Conservation (phyloP, 148 eudicot species). For the Camellia japonica region DNA sequence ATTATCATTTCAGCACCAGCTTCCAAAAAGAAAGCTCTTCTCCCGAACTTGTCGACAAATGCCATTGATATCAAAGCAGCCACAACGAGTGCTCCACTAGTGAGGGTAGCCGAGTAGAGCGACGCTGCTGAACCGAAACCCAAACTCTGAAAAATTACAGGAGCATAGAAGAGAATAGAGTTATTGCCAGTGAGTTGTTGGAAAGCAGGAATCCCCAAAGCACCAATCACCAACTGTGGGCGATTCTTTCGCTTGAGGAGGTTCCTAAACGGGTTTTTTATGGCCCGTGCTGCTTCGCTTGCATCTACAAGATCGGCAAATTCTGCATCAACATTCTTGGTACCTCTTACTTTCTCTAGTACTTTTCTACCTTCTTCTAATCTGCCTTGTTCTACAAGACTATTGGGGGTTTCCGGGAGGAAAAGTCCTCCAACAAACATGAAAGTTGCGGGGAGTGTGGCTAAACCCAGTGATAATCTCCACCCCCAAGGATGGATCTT, state of each 20-base stretch:
- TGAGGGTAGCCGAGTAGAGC: slow-evolving; percentile 64
- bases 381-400: slow-evolving; percentile 63
- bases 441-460: slow-evolving; percentile 52
- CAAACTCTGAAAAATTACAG: slow-evolving; percentile 81
- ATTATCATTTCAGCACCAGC: slow-evolving; percentile 71
- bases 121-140: slow-evolving; percentile 65
- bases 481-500: slow-evolving; percentile 67
- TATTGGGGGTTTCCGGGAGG: slow-evolving; percentile 71
- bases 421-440: slow-evolving; percentile 65
- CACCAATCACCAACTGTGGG: slow-evolving; percentile 75
- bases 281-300: slow-evolving; percentile 60
- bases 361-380: slow-evolving; percentile 52
- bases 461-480: slow-evolving; percentile 70
- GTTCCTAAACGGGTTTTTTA: slow-evolving; percentile 77
- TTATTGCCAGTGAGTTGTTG: slow-evolving; percentile 94
- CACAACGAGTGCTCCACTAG: slow-evolving; percentile 63
- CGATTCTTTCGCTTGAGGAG: slow-evolving; percentile 65
- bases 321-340: slow-evolving; percentile 69
- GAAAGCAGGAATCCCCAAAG: slow-evolving; percentile 74
- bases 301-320: slow-evolving; percentile 79
- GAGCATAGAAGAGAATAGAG: slow-evolving; percentile 80
- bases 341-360: slow-evolving; percentile 67
- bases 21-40: slow-evolving; percentile 62
- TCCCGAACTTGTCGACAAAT: slow-evolving; percentile 69
- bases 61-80: slow-evolving; percentile 75